These are phyloP conservation scores for Cryphonectria radicalis DNA, from an alignment of 2,329 filamentous ascomycete species.

Conservation along the genomic window DNA sequence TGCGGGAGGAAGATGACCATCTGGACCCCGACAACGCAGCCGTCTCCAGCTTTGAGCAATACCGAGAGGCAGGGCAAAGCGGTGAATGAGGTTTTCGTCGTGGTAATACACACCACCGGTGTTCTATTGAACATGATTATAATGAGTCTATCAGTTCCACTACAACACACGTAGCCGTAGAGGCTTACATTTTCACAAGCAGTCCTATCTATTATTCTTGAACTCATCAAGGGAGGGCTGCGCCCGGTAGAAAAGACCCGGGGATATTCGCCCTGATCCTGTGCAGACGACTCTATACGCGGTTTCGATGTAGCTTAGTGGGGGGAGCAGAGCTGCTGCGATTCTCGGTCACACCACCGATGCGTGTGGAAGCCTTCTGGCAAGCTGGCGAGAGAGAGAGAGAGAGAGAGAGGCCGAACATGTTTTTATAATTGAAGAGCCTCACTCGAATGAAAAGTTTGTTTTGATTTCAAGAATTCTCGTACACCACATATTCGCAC, in stretches of 20 bases:
- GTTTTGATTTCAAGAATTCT: slow-evolving; percentile 31
- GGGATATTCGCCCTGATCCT: neutral
- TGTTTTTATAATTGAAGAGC: neutral
- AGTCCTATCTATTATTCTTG: neutral
- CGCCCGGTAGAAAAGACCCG: neutral
- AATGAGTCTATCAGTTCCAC: neutral
- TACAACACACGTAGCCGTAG: neutral
- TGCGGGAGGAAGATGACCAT: slow-evolving; percentile 63
- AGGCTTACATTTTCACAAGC: neutral
- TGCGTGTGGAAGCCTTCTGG: neutral
- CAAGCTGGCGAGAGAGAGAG: neutral
- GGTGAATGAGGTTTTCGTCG: slow-evolving; percentile 33
- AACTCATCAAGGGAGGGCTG: neutral
- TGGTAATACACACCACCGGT: neutral
- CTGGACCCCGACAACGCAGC: slow-evolving; percentile 16
- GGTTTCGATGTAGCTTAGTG: neutral
- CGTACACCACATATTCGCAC: slow-evolving; percentile 41
- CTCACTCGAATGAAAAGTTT: slow-evolving; percentile 20
- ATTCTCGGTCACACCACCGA: neutral
- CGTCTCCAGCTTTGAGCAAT: slow-evolving; percentile 34
- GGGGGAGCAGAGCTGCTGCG: neutral
- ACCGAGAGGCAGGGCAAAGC: slow-evolving; percentile 41
- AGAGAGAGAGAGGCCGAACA: neutral
- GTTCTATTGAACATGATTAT: neutral
- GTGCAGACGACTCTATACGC: neutral